Conservation (phyloP, 495 filamentous ascomycete species). For the Aspergillus haitiensis region DNA sequence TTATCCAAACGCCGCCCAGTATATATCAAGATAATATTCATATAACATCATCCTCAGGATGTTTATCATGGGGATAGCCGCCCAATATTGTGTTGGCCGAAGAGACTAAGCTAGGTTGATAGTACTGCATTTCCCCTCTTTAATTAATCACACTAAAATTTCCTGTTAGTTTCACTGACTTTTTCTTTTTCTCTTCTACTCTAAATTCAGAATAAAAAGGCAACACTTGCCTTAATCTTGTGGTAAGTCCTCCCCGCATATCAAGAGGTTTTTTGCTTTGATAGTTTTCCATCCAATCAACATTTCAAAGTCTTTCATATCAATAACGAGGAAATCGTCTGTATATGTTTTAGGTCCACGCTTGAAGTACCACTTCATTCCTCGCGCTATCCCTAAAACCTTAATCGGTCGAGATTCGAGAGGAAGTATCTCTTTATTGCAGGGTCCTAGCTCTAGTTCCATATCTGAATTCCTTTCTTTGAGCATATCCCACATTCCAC, state of each 20-base stretch:
- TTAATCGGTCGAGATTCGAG: not conserved
- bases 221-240: not conserved
- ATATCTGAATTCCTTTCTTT: not conserved
- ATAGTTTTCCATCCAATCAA: slow-evolving; percentile 8
- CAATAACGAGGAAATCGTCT: not conserved
- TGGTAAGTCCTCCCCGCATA: not conserved
- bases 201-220: too few species aligned
- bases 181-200: too few species aligned
- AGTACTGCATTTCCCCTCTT: too few species aligned
- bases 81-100: too few species aligned
- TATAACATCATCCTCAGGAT: too few species aligned
- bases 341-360: not conserved
- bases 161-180: too few species aligned
- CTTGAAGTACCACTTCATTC: not conserved
- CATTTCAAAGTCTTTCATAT: slow-evolving; percentile 1
- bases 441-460: not conserved
- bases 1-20: too few species aligned
- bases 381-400: not conserved
- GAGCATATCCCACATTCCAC: not conserved
- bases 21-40: too few species aligned
- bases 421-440: not conserved
- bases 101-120: too few species aligned
- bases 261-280: not conserved
- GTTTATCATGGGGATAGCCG: too few species aligned
- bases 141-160: too few species aligned